Percentiles rank a stretch among this genome's conserved stretches.
These are phyloP conservation scores for Stephania yunnanensis DNA, from an alignment of 164 flowering plant species.

Conservation along the genomic window DNA sequence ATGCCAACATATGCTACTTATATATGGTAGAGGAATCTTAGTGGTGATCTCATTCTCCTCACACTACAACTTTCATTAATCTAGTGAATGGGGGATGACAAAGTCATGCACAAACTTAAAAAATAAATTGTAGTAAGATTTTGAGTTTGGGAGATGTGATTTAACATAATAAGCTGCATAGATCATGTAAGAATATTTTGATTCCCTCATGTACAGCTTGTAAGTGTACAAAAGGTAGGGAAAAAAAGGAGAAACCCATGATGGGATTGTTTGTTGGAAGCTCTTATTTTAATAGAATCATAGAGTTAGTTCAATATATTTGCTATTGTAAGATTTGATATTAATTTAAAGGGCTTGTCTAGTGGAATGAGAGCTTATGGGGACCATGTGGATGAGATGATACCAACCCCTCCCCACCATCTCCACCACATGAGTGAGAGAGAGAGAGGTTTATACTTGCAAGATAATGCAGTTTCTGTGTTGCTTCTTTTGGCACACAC, in stretches of 20 bases:
- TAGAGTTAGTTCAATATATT: neutral
- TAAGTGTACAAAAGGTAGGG: slow-evolving; percentile 5
- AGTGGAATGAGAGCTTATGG: slow-evolving; percentile 32
- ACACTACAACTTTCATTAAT: neutral
- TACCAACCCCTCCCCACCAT: neutral
- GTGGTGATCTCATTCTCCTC: neutral
- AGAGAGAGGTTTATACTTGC: neutral
- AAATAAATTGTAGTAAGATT: neutral
- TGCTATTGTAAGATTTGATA: neutral
- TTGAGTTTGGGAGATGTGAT: neutral
- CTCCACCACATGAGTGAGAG: slow-evolving; percentile 5
- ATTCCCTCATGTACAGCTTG: slow-evolving; percentile 1
- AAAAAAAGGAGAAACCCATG: slow-evolving; percentile 3
- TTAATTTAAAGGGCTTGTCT: slow-evolving; percentile 20
- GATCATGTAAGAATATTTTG: slow-evolving; percentile 9
- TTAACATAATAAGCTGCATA: neutral
- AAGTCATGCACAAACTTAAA: neutral
- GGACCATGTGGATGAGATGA: slow-evolving; percentile 30
- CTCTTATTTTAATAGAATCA: slow-evolving; percentile 7
- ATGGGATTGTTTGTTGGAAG: neutral
- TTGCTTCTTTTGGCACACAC: slow-evolving; percentile 6
- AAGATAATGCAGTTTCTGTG: neutral
- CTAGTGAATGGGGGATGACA: slow-evolving; percentile 13
- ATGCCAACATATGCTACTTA: slow-evolving; percentile 2
- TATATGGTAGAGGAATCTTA: neutral